Evolutionary conservation across 2,329 filamentous ascomycete species (phyloP), one percentile per base, ranked within the genome.

Genomic region (Fusarium sp.): DNA sequence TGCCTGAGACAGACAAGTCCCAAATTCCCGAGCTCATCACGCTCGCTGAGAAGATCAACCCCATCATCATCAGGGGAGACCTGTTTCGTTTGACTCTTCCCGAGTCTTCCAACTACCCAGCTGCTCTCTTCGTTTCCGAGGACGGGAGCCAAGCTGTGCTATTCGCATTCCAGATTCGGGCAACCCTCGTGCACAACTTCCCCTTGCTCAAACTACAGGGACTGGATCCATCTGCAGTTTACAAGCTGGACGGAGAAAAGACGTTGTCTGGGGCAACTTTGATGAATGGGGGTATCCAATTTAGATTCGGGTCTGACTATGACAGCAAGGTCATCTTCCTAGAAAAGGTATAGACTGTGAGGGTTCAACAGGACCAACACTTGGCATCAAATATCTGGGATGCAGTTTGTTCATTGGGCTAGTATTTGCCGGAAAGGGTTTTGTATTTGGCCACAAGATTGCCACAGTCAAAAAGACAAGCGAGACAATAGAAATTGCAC

Each of bases 281-380:
- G 73, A 90, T 91, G 87, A 91, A 89, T 66, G 82, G 82, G 2
- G 90, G 89, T 0, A 72, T 92, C 39, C 87, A 90, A 77, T 82
- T 85, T 75, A 69, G 77, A 6, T 86, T 89, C 68, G 71, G 79
- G 1, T 80, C 78, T 1, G 88, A 90, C 68, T 90, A 88, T 67
- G 83, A 87, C 66, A 91, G 89, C 68, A 83, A 82, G 68, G 78
- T 91, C 31, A 81, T 91, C 7, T 83, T 88, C 55, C 70, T 91
- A 60, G 82, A 88, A 68, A 89, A 68, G 69, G 31, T 68, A 18
- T 75, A 68, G 12, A 7, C 23, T 23, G 23, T 5, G 23, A 28
- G n/a, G 46, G 10, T 31, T 48, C n/a, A 48, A 23, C 23, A 23
- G 23, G 23, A 4, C 23, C 23, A 23, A 23, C 23, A 5, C 4